Base-by-base conservation (phyloP, 176 grass and related monocot species). In the Aegilops speltoides region DNA sequence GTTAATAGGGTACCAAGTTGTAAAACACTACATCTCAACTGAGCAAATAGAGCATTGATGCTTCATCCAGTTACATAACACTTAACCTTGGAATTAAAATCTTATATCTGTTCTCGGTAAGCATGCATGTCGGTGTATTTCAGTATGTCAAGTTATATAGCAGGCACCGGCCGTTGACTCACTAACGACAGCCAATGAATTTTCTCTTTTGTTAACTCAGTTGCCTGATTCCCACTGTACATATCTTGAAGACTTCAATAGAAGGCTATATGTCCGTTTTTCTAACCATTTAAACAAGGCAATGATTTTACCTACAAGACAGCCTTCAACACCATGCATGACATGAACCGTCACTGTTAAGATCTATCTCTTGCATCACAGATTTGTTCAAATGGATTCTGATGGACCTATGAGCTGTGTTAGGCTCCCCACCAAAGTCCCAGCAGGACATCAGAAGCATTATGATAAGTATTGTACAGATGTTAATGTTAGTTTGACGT, bases 21-120 rank as follows among this genome's bases (percentile, higher is more conserved):
- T 22, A 59, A 68, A 36, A 22, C 7, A 77, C 31, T 7, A 23
- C 40, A 65, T 6, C 46, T 1, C 26, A 32, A 77, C 73, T 3
- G 11, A 56, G 45, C 25, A 54, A 77, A 56, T 28, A 77, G 45
- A 77, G 25, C 13, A 75, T 15, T 57, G 26, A 67, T 25, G 22
- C 20, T 66, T 85, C 38, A 76, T 45, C 60, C 61, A 84, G 40
- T 63, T 52, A 65, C 28, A 76, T 25, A 76, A 10, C 8, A 76
- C 73, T 50, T 24, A 17, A 22, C 54, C 12, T 56, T 79, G 56
- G 1, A 34, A 34, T 2, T 33, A 34, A 34, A 45, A 50, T 75
- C 41, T 75, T 50, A 48, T 19, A 75, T 29, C 41, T 50, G 24
- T 75, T 50, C 6, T 1, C 2, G 2, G 73, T 76, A 45, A 50